phyloP scores from a whole-genome alignment of 805 yeast genomes.

The Suhomyces emberorum region DNA sequence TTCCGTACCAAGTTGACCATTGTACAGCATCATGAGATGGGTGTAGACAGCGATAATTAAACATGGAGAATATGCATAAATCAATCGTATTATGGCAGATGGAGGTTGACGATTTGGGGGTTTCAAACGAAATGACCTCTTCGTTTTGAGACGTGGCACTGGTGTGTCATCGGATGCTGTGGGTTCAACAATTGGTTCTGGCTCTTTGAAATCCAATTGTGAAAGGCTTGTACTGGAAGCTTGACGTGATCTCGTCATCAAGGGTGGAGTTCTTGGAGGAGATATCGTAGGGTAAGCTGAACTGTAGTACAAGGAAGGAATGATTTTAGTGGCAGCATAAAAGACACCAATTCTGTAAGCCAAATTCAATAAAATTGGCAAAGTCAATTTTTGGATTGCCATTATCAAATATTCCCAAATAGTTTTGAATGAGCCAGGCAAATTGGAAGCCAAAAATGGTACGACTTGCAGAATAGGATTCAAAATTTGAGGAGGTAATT shows the following conservation, averaged over 20 bases:
- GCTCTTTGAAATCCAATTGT: not conserved
- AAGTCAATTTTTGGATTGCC: constrained; percentile 63
- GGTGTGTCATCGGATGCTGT: not conserved
- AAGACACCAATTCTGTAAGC: constrained; percentile 85
- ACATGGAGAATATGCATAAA: constrained; percentile 91
- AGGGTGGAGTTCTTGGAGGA: constrained; percentile 43
- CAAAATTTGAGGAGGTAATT: constrained; percentile 32
- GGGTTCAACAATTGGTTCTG: not conserved
- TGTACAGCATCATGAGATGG: constrained; percentile 86
- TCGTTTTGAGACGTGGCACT: constrained; percentile 2
- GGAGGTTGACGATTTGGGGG: constrained; percentile 20
- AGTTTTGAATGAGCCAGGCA: constrained; percentile 51
- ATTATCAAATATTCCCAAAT: constrained; percentile 52
- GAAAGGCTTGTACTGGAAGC: constrained; percentile 15
- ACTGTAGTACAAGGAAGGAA: constrained; percentile 65
- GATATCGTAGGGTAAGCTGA: constrained; percentile 28
- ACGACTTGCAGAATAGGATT: constrained; percentile 27
- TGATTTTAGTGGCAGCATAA: constrained; percentile 88
- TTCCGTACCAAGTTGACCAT: constrained; percentile 67
- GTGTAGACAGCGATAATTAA: constrained; percentile 93
- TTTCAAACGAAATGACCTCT: constrained; percentile 11
- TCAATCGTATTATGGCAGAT: constrained; percentile 47
- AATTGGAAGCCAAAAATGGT: constrained; percentile 49
- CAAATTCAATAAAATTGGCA: constrained; percentile 76
- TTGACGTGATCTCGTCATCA: constrained; percentile 28